Conservation (phyloP, 495 filamentous ascomycete genomes). For the Trichoderma erinaceum region DNA sequence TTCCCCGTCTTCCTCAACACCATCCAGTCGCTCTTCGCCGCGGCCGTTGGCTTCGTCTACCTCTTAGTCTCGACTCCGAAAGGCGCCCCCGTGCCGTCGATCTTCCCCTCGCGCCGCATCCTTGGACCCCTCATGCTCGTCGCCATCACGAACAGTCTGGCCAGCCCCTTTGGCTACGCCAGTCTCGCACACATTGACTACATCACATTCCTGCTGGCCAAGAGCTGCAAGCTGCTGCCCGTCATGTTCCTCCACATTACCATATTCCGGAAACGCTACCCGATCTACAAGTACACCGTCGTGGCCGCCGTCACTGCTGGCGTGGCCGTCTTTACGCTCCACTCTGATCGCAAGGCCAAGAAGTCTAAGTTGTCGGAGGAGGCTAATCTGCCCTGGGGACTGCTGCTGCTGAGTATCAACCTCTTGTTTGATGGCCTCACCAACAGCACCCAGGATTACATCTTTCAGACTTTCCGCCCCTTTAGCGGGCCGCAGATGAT, state of each 20-base stretch:
- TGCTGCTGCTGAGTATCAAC: slow-evolving; percentile 83
- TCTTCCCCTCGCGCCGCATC: slow-evolving; percentile 72
- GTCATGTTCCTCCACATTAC: slow-evolving; percentile 96
- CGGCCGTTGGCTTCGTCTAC: slow-evolving; percentile 73
- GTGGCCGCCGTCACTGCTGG: slow-evolving; percentile 84
- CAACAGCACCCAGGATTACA: slow-evolving; percentile 93
- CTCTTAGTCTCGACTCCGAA: slow-evolving; percentile 59
- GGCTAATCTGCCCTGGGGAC: slow-evolving; percentile 63
- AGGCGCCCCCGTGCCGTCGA: slow-evolving; percentile 44
- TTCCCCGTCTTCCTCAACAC: slow-evolving; percentile 94
- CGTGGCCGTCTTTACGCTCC: slow-evolving; percentile 91
- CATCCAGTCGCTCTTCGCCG: slow-evolving; percentile 87
- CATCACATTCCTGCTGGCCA: slow-evolving; percentile 96
- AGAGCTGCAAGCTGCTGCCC: slow-evolving; percentile 93
- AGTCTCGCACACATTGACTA: slow-evolving; percentile 93
- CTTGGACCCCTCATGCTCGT: slow-evolving; percentile 77
- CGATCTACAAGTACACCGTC: slow-evolving; percentile 93
- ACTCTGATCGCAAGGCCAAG: slow-evolving; percentile 61
- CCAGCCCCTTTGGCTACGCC: slow-evolving; percentile 92
- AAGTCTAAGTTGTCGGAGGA: slow-evolving; percentile 42
- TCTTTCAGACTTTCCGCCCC: slow-evolving; percentile 69
- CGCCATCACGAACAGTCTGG: slow-evolving; percentile 78
- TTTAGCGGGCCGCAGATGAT: slow-evolving; percentile 98
- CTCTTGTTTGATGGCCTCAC: slow-evolving; percentile 93
- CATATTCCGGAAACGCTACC: slow-evolving; percentile 83